Evolutionary conservation across 805 yeast genomes (phyloP).

Genomic region (Candida maltosa): DNA sequence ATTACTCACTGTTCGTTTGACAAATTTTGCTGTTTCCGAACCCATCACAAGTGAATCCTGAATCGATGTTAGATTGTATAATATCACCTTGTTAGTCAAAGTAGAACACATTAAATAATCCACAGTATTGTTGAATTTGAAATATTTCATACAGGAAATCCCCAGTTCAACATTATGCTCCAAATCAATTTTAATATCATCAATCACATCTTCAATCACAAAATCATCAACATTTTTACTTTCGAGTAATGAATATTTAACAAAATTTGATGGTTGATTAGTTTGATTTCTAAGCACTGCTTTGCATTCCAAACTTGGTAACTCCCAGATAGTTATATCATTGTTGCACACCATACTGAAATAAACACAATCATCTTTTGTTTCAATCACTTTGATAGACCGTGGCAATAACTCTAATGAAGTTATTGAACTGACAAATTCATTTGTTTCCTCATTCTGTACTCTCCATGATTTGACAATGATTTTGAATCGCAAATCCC

Average conservation of each 20-base stretch:
- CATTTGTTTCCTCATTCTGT: slow-evolving; percentile 16
- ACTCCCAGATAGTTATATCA: slow-evolving; percentile 67
- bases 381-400: slow-evolving; percentile 25
- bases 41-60: slow-evolving; percentile 14
- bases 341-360: slow-evolving; percentile 11
- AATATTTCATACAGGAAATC: slow-evolving; percentile 1
- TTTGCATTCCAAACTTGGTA: slow-evolving; percentile 59
- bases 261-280: no score
- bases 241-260: neutral
- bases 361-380: slow-evolving; percentile 10
- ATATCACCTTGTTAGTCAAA: slow-evolving; percentile 20
- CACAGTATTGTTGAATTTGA: slow-evolving; percentile 1
- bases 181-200: slow-evolving; percentile 15
- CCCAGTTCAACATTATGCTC: slow-evolving; percentile 15
- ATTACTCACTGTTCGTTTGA: neutral
- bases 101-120: slow-evolving; percentile 23
- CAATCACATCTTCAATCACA: slow-evolving; percentile 14
- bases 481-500: slow-evolving; percentile 75
- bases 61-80: slow-evolving; percentile 24
- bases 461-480: slow-evolving; percentile 63
- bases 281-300: slow-evolving; percentile 19
- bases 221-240: neutral
- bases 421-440: slow-evolving; percentile 27
- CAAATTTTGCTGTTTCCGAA: slow-evolving; percentile 3
- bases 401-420: slow-evolving; percentile 44